A percentile compares a stretch with the other conserved stretches of the same genome.
Conservation (phyloP, 352 stramenopile genomes). For the Phytophthora agathidicida region DNA sequence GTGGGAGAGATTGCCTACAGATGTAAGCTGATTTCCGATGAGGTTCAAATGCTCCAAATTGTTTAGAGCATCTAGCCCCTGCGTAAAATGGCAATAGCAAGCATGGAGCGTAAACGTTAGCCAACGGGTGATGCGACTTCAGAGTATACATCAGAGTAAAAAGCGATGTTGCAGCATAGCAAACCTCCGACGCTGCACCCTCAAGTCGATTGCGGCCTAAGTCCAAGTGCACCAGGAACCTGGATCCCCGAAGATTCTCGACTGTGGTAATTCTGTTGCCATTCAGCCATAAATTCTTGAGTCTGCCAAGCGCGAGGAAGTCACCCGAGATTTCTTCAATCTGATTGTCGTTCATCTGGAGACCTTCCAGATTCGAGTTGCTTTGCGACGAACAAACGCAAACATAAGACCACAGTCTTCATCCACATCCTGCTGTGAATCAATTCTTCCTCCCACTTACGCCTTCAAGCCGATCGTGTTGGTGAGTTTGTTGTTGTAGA, state of each 20-base stretch:
- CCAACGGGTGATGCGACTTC: not conserved
- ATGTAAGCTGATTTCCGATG: conserved; percentile 59
- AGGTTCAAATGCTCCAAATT: conserved; percentile 74
- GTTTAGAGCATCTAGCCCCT: conserved; percentile 61
- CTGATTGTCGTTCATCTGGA: conserved; percentile 77
- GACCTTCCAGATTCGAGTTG: conserved; percentile 68
- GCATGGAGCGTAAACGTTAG: no score
- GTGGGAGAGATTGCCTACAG: conserved; percentile 60
- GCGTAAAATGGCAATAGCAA: no score
- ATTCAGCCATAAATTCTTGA: conserved; percentile 78
- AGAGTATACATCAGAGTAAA: no score
- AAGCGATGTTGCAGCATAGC: not conserved
- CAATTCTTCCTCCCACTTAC: conserved; percentile 23
- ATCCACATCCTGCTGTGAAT: not conserved
- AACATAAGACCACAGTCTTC: no score
- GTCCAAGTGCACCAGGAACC: conserved; percentile 68
- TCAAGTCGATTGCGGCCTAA: conserved; percentile 66
- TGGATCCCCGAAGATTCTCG: conserved; percentile 56
- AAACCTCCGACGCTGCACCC: conserved; percentile 49
- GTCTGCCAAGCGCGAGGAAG: conserved; percentile 62
- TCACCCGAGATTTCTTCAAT: conserved; percentile 66
- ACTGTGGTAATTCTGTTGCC: conserved; percentile 63
- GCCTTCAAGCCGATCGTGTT: conserved; percentile 54
- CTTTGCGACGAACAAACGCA: conserved; percentile 23
- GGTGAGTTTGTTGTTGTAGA: conserved; percentile 84